Evolutionary conservation across 208 protist genomes (phyloP), one percentile per base, ranked within the genome.

Genomic region (Wallacemonas sp.): DNA sequence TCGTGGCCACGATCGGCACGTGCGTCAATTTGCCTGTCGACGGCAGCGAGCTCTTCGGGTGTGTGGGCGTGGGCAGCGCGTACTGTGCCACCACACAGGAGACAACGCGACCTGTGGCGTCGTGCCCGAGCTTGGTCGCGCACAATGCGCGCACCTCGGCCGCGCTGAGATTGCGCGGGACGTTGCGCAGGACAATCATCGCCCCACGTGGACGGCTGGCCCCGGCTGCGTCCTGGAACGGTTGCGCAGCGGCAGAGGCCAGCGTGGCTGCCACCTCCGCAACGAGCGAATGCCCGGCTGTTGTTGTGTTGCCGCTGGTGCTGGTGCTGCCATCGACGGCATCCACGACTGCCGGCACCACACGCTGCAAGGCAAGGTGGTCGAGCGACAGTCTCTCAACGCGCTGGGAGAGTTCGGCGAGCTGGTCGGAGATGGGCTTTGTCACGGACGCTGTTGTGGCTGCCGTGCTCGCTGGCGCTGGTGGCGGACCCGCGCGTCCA

Each of bases 121-220:
- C 68, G 54, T 69, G 66, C 14, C 61, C 69, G 34, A 81, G 65
- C 48, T 81, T 71, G 21, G 63, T 62, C 29, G 74, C 72, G 68
- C 81, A 89, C 12, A 87, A 32, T 48, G 87, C 76, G 0, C 82
- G 82, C 61, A 92, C 78, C 43, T 87, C 86, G 2, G 76, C 54
- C 2, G 86, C 82, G 5, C 86, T 81, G 46, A 84, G 65, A 66
- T 81, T 89, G 39, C 75, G 65, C 21, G 86, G 86, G 2, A 92
- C 56, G 56, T 84, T 78, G 62, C 78, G 81, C 38, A 92, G 43
- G 5, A 76, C 41, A 23, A 92, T 70, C 21, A 60, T 61, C 61
- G 88, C 74, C 48, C 86, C 80, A 19, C 70, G 49, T 9, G 85
- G 65, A 17, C 80, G 77, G 19, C 74, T 78, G 2, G 60, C 68